Base-by-base conservation (phyloP, 2,329 filamentous ascomycete species). In the Cercospora nicotianae region DNA sequence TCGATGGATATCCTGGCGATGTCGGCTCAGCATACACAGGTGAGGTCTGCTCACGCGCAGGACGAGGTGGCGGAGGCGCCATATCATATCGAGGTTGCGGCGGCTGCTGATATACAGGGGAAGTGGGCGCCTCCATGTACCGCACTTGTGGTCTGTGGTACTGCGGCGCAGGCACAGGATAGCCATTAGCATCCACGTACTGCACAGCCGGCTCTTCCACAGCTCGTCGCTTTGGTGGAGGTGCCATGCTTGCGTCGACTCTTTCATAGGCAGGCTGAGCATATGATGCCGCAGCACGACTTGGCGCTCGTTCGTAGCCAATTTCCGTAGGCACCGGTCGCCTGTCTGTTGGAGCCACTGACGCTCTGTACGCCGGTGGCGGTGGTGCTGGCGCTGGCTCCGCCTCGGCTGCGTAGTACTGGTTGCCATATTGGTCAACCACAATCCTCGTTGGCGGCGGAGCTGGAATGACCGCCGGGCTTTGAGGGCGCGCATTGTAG, bases 371-470 rank as follows among this genome's bases (percentile, higher is more conserved):
- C 18, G 68, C 23, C 28, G 63, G 73, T 71, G 72, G 74, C 30
- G 45, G 42, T 60, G 72, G 69, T 16, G 71, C 59, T 12, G 73
- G 65, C 16, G 64, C 70, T 16, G 80, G 78, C 12, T 78, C 75
- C 42, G 82, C 77, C 5, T 85, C 79, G 51, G 84, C 83, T 70
- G 88, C 87, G 69, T 87, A 87, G 80, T 94, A 97, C 77, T 92
- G 89, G 77, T 92, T 91, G 48, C 93, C 93, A 79, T 89, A 92
- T 69, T 91, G 88, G 79, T 97, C 94, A 64, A 96, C 84, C 36
- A 96, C 85, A 70, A 97, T 73, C 16, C 90, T 69, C 90, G 88
- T 65, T 83, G 57, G 77, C 9, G 77, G 76, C 18, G 77, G 84
- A 60, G 83, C 76, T 18, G 73, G 83, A 81, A 86, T 83, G 78